Conservation (phyloP, 2,329 filamentous ascomycete species). For the Fusarium brachygibbosum region DNA sequence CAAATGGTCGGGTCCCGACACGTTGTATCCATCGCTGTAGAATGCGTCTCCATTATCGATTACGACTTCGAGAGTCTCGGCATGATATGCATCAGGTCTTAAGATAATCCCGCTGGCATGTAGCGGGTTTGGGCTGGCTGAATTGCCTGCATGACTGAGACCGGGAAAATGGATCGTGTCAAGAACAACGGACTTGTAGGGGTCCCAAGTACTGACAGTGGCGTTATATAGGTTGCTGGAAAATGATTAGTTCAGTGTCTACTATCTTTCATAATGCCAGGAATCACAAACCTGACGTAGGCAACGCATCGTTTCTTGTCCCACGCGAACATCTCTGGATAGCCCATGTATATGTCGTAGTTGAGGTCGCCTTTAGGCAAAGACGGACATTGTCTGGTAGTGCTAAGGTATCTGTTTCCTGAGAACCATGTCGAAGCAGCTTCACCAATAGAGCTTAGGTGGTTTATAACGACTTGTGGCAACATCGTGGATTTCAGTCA, state of each 20-base stretch:
- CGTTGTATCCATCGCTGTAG: not conserved
- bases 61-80: not conserved
- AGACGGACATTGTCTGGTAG: not conserved
- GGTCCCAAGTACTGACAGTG: slow-evolving; percentile 4
- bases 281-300: not conserved
- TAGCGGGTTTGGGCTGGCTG: not conserved
- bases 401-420: not conserved
- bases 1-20: not conserved
- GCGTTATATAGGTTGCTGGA: not conserved
- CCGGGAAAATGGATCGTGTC: not conserved
- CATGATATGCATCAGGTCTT: not conserved
- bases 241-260: not conserved
- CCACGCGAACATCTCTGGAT: slow-evolving; percentile 1
- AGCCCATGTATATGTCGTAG: slow-evolving; percentile 1
- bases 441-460: not conserved
- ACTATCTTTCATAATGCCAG: accelerated
- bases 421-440: not conserved
- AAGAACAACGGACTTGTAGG: not conserved
- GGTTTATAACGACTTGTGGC: not conserved
- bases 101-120: not conserved
- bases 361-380: not conserved
- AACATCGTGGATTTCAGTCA: not conserved
- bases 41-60: not conserved
- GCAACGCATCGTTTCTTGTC: slow-evolving; percentile 1
- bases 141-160: not conserved